These are phyloP conservation scores for Haberlea rhodopensis DNA, from an alignment of 257 asterid genomes.

Conservation along the genomic window DNA sequence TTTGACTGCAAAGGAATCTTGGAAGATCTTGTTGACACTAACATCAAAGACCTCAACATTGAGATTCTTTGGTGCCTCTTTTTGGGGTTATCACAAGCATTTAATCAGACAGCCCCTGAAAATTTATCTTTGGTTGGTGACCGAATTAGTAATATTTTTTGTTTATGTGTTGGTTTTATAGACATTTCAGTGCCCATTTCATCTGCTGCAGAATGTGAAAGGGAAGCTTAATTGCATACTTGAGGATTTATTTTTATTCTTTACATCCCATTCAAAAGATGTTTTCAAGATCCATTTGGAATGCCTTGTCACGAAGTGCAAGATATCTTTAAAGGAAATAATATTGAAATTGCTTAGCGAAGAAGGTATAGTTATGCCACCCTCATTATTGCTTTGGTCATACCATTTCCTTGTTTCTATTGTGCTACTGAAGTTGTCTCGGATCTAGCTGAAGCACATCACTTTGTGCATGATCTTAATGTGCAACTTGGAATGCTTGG, in stretches of 20 bases:
- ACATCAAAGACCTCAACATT: slow-evolving; percentile 47
- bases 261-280: slow-evolving; percentile 51
- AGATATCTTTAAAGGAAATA: slow-evolving; percentile 39
- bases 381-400: not conserved
- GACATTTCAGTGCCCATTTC: slow-evolving; percentile 15
- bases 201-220: slow-evolving; percentile 50
- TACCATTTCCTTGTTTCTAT: slow-evolving; percentile 12
- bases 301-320: slow-evolving; percentile 50
- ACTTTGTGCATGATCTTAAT: slow-evolving; percentile 4
- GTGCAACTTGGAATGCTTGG: slow-evolving; percentile 12
- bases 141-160: slow-evolving; percentile 5
- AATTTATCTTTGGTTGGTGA: slow-evolving; percentile 50
- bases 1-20: slow-evolving; percentile 52
- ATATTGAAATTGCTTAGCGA: slow-evolving; percentile 55
- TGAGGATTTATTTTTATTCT: slow-evolving; percentile 64
- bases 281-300: slow-evolving; percentile 56
- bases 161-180: slow-evolving; percentile 1
- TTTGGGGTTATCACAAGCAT: slow-evolving; percentile 61
- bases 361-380: slow-evolving; percentile 55
- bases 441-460: slow-evolving; percentile 19
- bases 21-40: slow-evolving; percentile 39
- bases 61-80: slow-evolving; percentile 63
- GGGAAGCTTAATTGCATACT: slow-evolving; percentile 54
- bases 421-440: slow-evolving; percentile 9
- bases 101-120: slow-evolving; percentile 42